Evolutionary conservation across 2,329 filamentous ascomycete genomes (phyloP), one percentile per base, ranked within the genome.

Genomic region (Fusarium siculi): DNA sequence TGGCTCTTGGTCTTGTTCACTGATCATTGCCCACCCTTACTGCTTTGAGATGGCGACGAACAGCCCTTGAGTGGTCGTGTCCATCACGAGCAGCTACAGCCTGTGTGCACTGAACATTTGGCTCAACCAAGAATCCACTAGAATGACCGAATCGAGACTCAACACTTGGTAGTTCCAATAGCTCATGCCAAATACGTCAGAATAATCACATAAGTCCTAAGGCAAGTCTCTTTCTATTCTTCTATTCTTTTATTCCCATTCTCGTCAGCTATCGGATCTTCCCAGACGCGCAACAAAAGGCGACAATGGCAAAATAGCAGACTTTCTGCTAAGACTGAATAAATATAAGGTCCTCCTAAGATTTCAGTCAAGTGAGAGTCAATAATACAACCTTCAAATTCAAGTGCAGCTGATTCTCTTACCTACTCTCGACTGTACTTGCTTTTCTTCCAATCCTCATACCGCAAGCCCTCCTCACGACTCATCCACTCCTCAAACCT

Each of bases 351-450:
- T 30, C 28, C 3, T 11, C 7, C 6, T 16, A 18, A 14, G 16
- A 44, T 19, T 8, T 15, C 5, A 21, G 2, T 4, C 12, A 14
- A 28, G 5, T 18, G 7, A 7, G 2, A 14, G 9, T 18, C 7
- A 23, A 44, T 44, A 25, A 1, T 0, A 19, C 12, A 44, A 10
- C 7, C 8, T 14, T 34, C 16, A 19, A 2, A 23, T 0, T 4
- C 8, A 7, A 52, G 0, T 7, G 4, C 16, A 34, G n/a, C 30
- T 2, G 16, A n/a, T 2, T 10, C 23, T 23, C 30, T 50, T 50
- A 19, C n/a, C 21, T 50, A 34, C 5, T 19, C n/a, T 30, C 47
- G 5, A 3, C n/a, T 23, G 30, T 52, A 34, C 4, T 14, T 52
- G 19, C 30, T 52, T 3, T 19, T 52, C 11, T 25, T 52, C 47